phyloP scores from a whole-genome alignment of 2,329 filamentous ascomycete species.

The Xylaria sp. region DNA sequence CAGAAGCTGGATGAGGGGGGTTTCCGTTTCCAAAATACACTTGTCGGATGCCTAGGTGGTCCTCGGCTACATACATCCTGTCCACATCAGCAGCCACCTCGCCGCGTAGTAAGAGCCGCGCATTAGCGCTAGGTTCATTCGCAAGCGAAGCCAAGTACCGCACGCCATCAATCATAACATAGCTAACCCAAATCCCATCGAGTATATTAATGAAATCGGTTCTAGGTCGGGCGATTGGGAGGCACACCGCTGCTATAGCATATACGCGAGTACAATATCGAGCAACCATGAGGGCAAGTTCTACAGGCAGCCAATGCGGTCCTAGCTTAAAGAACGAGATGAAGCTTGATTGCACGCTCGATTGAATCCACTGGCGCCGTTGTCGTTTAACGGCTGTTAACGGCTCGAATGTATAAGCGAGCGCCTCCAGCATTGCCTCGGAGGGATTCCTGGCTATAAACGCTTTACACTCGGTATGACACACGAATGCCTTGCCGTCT shows the following conservation, averaged over 20 bases:
- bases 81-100: no score
- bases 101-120: no score
- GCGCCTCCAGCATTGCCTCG: neutral
- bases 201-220: neutral
- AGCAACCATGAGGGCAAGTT: neutral
- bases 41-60: no score
- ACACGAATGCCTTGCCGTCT: neutral
- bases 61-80: no score
- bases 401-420: constrained; percentile 1
- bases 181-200: neutral
- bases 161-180: constrained; percentile 1
- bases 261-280: constrained; percentile 2
- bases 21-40: no score
- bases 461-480: neutral
- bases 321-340: neutral
- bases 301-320: neutral
- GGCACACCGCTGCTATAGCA: neutral
- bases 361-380: neutral
- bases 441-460: neutral
- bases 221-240: neutral
- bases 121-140: neutral
- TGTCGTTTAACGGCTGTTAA: neutral
- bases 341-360: no score
- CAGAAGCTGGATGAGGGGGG: no score
- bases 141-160: neutral